Evolutionary conservation across 2,329 filamentous ascomycete species (phyloP).

Genomic region (Plectosphaerella plurivora): DNA sequence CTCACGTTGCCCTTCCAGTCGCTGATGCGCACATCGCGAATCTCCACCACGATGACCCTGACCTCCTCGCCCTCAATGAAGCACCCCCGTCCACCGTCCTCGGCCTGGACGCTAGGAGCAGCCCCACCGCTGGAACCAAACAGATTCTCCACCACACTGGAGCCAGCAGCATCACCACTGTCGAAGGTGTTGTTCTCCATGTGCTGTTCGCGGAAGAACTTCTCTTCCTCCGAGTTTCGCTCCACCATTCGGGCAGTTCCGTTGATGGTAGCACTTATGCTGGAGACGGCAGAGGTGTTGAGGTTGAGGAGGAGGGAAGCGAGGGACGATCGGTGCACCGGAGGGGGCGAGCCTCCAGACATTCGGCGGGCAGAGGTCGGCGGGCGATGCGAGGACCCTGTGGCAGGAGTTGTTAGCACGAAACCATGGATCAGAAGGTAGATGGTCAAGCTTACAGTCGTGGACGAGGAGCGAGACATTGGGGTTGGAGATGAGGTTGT

Average conservation of each 20-base stretch:
- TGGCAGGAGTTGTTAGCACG: conserved; percentile 2
- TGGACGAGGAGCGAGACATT: conserved; percentile 93
- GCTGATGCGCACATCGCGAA: conserved; percentile 80
- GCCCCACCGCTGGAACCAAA: conserved; percentile 27
- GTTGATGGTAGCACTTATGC: conserved; percentile 90
- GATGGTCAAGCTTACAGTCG: conserved; percentile 54
- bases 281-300: conserved; percentile 82
- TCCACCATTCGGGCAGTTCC: conserved; percentile 75
- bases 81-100: conserved; percentile 54
- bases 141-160: conserved; percentile 8
- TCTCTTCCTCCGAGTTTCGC: conserved; percentile 73
- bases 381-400: conserved; percentile 85
- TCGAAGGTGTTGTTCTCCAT: conserved; percentile 90
- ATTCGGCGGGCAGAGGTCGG: conserved; percentile 62
- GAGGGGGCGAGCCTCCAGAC: conserved; percentile 59
- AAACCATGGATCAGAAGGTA: no score
- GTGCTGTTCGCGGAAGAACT: conserved; percentile 78
- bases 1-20: conserved; percentile 94
- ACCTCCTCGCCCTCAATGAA: conserved; percentile 81
- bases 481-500: conserved; percentile 78
- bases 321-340: conserved; percentile 63
- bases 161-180: conserved; percentile 31
- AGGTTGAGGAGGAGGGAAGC: conserved; percentile 83
- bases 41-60: conserved; percentile 78
- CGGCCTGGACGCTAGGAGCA: conserved; percentile 33